These are phyloP conservation scores for Xylaria sp. DNA, from an alignment of 2,329 filamentous ascomycete species.

Conservation along the genomic window DNA sequence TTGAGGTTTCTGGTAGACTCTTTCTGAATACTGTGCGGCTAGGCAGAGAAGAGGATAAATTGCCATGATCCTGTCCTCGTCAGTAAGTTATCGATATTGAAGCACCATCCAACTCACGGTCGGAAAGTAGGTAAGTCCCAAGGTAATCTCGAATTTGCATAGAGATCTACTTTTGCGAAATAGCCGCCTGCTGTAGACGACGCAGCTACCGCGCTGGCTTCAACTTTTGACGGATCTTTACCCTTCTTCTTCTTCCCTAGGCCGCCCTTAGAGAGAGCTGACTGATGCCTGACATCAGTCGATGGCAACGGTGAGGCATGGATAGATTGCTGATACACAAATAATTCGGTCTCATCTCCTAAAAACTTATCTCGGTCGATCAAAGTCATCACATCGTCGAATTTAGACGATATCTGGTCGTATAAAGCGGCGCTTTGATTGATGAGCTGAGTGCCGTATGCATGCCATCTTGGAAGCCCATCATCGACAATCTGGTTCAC, in stretches of 20 bases:
- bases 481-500: conserved; percentile 56
- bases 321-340: conserved; percentile 50
- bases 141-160: conserved; percentile 80
- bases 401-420: conserved; percentile 69
- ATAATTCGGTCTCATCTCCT: conserved; percentile 66
- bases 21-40: conserved; percentile 80
- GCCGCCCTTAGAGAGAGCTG: conserved; percentile 33
- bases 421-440: conserved; percentile 61
- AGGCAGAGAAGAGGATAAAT: conserved; percentile 82
- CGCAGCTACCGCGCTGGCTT: conserved; percentile 49
- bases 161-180: conserved; percentile 81
- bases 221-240: conserved; percentile 51
- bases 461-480: conserved; percentile 56
- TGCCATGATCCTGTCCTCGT: conserved; percentile 65
- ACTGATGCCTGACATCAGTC: conserved; percentile 30
- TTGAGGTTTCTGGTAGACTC: conserved; percentile 74
- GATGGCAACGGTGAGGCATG: conserved; percentile 28
- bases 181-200: conserved; percentile 62
- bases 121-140: conserved; percentile 72
- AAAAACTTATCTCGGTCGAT: conserved; percentile 72
- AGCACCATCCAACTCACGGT: conserved; percentile 60
- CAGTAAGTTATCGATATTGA: conserved; percentile 32
- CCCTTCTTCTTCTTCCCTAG: conserved; percentile 48
- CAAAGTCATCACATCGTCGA: conserved; percentile 75
- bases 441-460: conserved; percentile 55